Base-by-base conservation (phyloP, 305 asterid genomes). In the Salvia sclarea region DNA sequence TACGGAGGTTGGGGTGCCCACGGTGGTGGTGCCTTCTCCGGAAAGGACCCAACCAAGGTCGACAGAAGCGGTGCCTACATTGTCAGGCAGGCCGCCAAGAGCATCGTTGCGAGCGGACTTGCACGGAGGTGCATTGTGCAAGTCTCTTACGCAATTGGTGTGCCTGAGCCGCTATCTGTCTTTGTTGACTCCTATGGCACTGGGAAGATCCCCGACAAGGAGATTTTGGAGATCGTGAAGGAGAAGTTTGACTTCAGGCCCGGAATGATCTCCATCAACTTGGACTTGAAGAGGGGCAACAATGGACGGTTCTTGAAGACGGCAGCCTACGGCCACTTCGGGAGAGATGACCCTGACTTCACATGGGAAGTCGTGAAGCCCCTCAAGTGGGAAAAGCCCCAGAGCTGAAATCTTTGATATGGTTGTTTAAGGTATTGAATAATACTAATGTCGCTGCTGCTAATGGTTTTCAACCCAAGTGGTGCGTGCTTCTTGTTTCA, bases 201-300 rank as follows among this genome's bases (percentile, higher is more conserved):
- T 0, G 84, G 84, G 10, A 79, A 65, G 71, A 75, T 79, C 69
- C 84, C 79, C 0, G 84, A 79, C 16, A 79, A 76, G 74, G 84
- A 79, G 33, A 79, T 79, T 2, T 4, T 79, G 71, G 28, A 69
- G 71, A 68, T 79, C 30, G 80, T 79, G 80, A 79, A 75, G 78
- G 83, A 76, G 5, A 72, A 2, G 18, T 79, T 79, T 8, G 83
- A 79, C 10, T 79, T 79, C 50, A 63, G 84, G 74, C 84, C 84
- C 0, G 84, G 84, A 2, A 79, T 79, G 84, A 79, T 79, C 28
- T 75, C 84, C 30, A 79, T 79, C 22, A 72, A 69, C 81, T 33
- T 79, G 84, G 84, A 79, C 61, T 65, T 79, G 76, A 79, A 76
- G 84, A 79, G 84, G 80, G 84, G 84, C 4, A 65, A 52, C 57